phyloP scores from a whole-genome alignment of 306 rosid species.

The Lathyrus oleraceus region DNA sequence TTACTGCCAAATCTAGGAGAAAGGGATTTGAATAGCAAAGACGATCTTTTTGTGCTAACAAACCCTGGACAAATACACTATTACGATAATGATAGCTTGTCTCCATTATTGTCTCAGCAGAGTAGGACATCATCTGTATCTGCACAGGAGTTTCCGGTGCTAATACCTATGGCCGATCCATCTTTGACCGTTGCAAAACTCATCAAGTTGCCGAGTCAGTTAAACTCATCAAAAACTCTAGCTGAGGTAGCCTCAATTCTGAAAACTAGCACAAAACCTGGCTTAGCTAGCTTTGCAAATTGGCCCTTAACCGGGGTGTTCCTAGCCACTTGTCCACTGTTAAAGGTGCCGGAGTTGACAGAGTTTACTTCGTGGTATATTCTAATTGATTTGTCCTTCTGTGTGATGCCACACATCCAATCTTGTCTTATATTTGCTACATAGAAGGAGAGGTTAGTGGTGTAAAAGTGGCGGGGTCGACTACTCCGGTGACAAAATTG shows the following conservation, averaged over 20 bases:
- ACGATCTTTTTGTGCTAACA: slow-evolving; percentile 77
- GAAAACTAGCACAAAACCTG: slow-evolving; percentile 50
- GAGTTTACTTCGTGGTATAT: too few species aligned
- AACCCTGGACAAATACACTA: slow-evolving; percentile 88
- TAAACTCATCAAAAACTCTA: slow-evolving; percentile 50
- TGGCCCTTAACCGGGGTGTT: slow-evolving; percentile 99
- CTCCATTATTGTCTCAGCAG: slow-evolving; percentile 58
- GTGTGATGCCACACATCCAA: too few species aligned
- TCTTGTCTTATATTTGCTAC: too few species aligned
- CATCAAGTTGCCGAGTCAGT: slow-evolving; percentile 52
- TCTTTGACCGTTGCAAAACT: slow-evolving; percentile 78
- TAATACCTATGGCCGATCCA: too few species aligned
- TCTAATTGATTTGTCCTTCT: too few species aligned
- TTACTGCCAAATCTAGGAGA: slow-evolving; percentile 59
- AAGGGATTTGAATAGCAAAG: slow-evolving; percentile 44
- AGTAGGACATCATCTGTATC: too few species aligned
- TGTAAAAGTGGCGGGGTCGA: slow-evolving; percentile 72
- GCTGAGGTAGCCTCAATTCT: slow-evolving; percentile 64
- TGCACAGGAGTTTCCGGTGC: too few species aligned
- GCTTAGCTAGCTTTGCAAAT: slow-evolving; percentile 44
- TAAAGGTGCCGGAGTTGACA: too few species aligned
- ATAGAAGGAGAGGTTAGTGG: too few species aligned
- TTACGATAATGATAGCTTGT: slow-evolving; percentile 60
- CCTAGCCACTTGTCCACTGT: too few species aligned
- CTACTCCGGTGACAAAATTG: slow-evolving; percentile 74